Conservation (phyloP, 306 rosid species). For the Lathyrus sativus region DNA sequence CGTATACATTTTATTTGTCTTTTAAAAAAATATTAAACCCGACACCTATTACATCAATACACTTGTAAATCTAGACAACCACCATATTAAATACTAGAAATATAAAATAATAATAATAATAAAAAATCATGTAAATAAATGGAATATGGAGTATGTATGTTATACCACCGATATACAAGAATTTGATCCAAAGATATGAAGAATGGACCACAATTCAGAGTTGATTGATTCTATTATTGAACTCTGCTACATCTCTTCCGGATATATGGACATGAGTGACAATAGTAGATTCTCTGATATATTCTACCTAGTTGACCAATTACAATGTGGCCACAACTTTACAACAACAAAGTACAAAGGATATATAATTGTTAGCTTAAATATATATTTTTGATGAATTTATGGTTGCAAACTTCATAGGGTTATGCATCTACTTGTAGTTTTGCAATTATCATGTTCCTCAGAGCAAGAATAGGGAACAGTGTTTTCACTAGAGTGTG, state of each 20-base stretch:
- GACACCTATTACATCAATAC: no score
- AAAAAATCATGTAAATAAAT: no score
- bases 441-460: slow-evolving; percentile 76
- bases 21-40: no score
- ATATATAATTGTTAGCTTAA: slow-evolving; percentile 45
- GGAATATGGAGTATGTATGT: no score
- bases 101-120: no score
- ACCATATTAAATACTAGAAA: no score
- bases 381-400: not conserved
- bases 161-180: not conserved
- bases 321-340: slow-evolving; percentile 55
- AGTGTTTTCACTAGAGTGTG: slow-evolving; percentile 45
- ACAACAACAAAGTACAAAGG: slow-evolving; percentile 68
- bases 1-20: no score
- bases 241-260: slow-evolving; percentile 13
- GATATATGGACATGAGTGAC: slow-evolving; percentile 39
- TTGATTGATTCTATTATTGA: slow-evolving; percentile 44
- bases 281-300: slow-evolving; percentile 42
- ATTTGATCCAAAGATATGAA: slow-evolving; percentile 4
- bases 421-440: slow-evolving; percentile 49
- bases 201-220: slow-evolving; percentile 25
- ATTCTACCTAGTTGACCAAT: slow-evolving; percentile 51
- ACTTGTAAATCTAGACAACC: no score
- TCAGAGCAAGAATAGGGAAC: slow-evolving; percentile 59
- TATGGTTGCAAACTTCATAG: slow-evolving; percentile 37